Conservation (phyloP, 768 basidiomycete species). For the Phlegmacium glaucopus region DNA sequence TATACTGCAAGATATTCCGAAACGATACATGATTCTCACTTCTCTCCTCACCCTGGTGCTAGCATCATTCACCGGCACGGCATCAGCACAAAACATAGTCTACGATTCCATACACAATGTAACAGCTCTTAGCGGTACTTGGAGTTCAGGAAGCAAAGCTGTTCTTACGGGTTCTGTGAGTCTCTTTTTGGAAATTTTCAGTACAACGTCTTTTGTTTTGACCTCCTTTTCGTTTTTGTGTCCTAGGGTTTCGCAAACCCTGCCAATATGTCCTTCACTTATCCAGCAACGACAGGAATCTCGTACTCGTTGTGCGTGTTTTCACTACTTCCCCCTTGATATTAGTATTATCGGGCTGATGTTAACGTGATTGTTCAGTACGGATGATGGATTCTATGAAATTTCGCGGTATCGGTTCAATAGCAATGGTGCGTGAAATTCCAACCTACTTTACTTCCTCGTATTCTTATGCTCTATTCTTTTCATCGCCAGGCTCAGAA, state of each 20-base stretch:
- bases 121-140: constrained; percentile 74
- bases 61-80: constrained; percentile 33
- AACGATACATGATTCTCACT: constrained; percentile 37
- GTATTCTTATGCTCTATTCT: background rate
- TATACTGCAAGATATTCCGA: constrained; percentile 15
- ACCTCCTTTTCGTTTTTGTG: background rate
- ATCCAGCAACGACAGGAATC: constrained; percentile 83
- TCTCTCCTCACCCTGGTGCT: constrained; percentile 36
- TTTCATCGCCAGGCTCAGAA: constrained; percentile 52
- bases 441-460: background rate
- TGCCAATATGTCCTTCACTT: constrained; percentile 74
- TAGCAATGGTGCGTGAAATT: constrained; percentile 71
- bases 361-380: constrained; percentile 37
- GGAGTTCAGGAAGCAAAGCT: constrained; percentile 74
- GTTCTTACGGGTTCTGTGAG: constrained; percentile 84
- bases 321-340: background rate
- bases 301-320: constrained; percentile 87
- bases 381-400: constrained; percentile 78
- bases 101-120: constrained; percentile 56
- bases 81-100: constrained; percentile 30
- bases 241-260: constrained; percentile 82
- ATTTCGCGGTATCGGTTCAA: constrained; percentile 87
- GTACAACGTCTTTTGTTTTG: no score
- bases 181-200: constrained; percentile 16
- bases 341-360: constrained; percentile 1